Percentiles rank a stretch among this genome's conserved stretches.
Evolutionary conservation across 2,329 filamentous ascomycete species (phyloP).

Genomic region (Colletotrichum limetticola): DNA sequence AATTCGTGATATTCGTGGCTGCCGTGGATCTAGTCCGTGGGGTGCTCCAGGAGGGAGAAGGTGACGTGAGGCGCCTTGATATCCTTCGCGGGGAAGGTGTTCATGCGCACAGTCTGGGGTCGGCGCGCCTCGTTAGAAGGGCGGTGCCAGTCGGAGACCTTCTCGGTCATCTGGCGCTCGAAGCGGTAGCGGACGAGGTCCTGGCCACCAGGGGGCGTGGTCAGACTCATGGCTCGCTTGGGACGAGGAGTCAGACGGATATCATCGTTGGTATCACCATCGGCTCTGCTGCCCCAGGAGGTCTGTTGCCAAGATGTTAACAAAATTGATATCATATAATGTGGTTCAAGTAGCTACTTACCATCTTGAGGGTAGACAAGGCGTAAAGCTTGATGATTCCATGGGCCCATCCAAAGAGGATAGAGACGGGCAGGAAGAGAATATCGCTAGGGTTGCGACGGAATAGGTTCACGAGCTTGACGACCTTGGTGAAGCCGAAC

Average conservation of each 20-base stretch:
- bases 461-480: constrained; percentile 91
- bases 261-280: constrained; percentile 86
- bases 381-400: constrained; percentile 93
- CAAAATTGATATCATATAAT: not conserved
- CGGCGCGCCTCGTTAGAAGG: constrained; percentile 29
- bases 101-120: constrained; percentile 29
- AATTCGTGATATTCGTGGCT: constrained; percentile 27
- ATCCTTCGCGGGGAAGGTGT: constrained; percentile 31
- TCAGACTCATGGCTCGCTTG: constrained; percentile 52
- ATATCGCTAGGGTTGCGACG: constrained; percentile 85
- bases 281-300: constrained; percentile 93
- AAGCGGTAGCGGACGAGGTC: constrained; percentile 58
- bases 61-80: constrained; percentile 30
- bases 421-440: constrained; percentile 82
- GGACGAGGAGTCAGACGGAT: constrained; percentile 70
- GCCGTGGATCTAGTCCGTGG: constrained; percentile 14
- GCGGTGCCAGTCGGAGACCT: constrained; percentile 33
- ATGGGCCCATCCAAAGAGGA: constrained; percentile 93
- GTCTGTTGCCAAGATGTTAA: constrained; percentile 66
- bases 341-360: constrained; percentile 57
- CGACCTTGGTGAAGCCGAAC: constrained; percentile 85
- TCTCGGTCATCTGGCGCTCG: constrained; percentile 50
- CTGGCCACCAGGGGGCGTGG: constrained; percentile 54
- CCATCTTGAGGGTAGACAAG: constrained; percentile 83
- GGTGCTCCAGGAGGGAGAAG: constrained; percentile 27